Conservation (phyloP, 768 basidiomycete species). For the Strobilomyces confusus region DNA sequence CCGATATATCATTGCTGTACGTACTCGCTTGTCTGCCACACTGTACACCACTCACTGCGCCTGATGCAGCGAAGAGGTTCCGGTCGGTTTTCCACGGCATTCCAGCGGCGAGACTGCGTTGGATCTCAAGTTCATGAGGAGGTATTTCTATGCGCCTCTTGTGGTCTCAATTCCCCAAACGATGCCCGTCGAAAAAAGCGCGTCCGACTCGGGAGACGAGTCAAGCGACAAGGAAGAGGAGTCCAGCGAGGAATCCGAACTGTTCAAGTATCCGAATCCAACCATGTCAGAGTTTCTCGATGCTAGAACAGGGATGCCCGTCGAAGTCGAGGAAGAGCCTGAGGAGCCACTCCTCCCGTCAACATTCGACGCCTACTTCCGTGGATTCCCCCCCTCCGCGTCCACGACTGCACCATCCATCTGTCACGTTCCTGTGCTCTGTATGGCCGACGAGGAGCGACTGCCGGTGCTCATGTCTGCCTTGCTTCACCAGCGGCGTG, state of each 20-base stretch:
- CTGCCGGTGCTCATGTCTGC: no score
- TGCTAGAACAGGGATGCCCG: background rate
- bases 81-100: no score
- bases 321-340: conserved; percentile 4
- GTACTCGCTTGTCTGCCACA: no score
- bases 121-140: conserved; percentile 1
- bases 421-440: no score
- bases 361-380: conserved; percentile 2
- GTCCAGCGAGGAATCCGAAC: no score
- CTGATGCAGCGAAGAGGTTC: conserved; percentile 2
- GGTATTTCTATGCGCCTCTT: no score
- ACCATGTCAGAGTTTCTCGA: conserved; percentile 6
- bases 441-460: no score
- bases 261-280: background rate
- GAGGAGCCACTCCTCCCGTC: background rate
- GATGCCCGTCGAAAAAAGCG: no score
- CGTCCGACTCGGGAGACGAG: no score
- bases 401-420: no score
- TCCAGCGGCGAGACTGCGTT: background rate
- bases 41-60: background rate
- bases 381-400: background rate
- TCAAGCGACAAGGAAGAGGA: background rate
- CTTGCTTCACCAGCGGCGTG: no score
- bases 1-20: no score
- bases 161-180: background rate